Base-by-base conservation (phyloP, 2,329 filamentous ascomycete genomes). In the Cryoendolithus antarcticus region DNA sequence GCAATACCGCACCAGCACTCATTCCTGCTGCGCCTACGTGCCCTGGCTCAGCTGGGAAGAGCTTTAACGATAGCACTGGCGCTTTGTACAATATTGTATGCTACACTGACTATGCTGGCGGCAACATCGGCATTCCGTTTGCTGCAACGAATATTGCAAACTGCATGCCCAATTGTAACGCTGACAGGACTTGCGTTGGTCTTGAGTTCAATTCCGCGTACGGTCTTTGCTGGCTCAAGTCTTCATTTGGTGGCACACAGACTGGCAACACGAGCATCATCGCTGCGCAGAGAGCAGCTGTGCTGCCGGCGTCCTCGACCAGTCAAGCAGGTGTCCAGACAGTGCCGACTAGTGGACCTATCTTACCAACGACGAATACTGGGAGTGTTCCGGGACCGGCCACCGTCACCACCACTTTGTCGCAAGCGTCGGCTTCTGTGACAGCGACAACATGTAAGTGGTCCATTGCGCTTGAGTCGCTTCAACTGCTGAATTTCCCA, bases 161-260 rank as follows among this genome's bases (percentile, higher is more conserved):
- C 4, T 52, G 50, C 34, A 27, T 52, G 21, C 37, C 47, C 5
- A 38, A 29, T 34, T 53, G 49, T 30, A 47, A 49, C 27, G 28
- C 32, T 2, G 44, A 46, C 5, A 35, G 40, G 6, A 43, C 42
- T 8, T 54, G 50, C 38, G 38, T 42, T 32, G 51, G 46, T 32
- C 44, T 49, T 4, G 34, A 43, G 6, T 53, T 41, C 35, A 40
- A 48, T 28, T 40, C 40, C 2, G 11, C 8, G 2, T 12, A 37
- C 4, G 35, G 39, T 5, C 9, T 42, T 4, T 54, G 50, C 35
- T 43, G 46, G 24, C 34, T 53, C 32, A 51, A 53, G 32, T 46
- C 44, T 19, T 44, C 49, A 27, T 43, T 49, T 27, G 34, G 37
- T 5, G 43, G 47, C 9, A 30, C 34, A 21, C 47, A 46, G 27